Percentiles rank a stretch among this genome's conserved stretches.
These are phyloP conservation scores for Zopfochytrium polystomum DNA, from an alignment of 371 early-diverging fungal genomes.

Conservation along the genomic window DNA sequence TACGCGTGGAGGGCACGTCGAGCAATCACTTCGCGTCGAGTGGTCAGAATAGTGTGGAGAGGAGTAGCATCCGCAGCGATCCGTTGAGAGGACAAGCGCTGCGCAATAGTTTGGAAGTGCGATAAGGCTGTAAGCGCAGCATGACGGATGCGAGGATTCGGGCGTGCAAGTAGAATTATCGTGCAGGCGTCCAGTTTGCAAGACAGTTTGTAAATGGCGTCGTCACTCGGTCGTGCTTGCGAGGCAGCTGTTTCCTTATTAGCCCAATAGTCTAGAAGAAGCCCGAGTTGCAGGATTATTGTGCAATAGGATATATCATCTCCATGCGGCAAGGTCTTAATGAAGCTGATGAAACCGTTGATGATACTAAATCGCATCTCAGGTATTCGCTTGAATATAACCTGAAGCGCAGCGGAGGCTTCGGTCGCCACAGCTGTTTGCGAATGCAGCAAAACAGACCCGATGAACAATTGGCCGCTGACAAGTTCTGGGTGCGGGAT, in stretches of 20 bases:
- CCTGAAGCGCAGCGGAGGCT: slow-evolving; percentile 27
- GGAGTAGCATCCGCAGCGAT: slow-evolving; percentile 31
- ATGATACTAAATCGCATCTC: slow-evolving; percentile 42
- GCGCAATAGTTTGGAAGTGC: slow-evolving; percentile 38
- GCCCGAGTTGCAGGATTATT: slow-evolving; percentile 31
- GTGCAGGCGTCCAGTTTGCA: slow-evolving; percentile 46
- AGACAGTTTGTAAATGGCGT: slow-evolving; percentile 37
- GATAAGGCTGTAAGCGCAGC: slow-evolving; percentile 30
- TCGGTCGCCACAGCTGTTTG: slow-evolving; percentile 36
- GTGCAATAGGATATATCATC: slow-evolving; percentile 43
- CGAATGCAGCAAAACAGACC: slow-evolving; percentile 37
- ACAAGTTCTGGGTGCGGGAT: slow-evolving; percentile 43
- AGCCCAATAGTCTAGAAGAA: slow-evolving; percentile 37
- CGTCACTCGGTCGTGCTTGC: no score
- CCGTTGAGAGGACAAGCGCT: slow-evolving; percentile 27
- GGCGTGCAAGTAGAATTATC: slow-evolving; percentile 37
- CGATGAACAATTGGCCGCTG: slow-evolving; percentile 42
- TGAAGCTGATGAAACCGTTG: slow-evolving; percentile 41
- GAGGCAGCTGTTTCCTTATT: no score
- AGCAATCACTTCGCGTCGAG: slow-evolving; percentile 25
- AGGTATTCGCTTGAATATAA: slow-evolving; percentile 34
- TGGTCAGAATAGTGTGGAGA: slow-evolving; percentile 35
- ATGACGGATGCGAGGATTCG: slow-evolving; percentile 38
- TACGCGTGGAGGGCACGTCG: slow-evolving; percentile 40
- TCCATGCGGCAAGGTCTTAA: slow-evolving; percentile 36